Evolutionary conservation across 306 rosid genomes (phyloP).

Genomic region (Vigna radiata): DNA sequence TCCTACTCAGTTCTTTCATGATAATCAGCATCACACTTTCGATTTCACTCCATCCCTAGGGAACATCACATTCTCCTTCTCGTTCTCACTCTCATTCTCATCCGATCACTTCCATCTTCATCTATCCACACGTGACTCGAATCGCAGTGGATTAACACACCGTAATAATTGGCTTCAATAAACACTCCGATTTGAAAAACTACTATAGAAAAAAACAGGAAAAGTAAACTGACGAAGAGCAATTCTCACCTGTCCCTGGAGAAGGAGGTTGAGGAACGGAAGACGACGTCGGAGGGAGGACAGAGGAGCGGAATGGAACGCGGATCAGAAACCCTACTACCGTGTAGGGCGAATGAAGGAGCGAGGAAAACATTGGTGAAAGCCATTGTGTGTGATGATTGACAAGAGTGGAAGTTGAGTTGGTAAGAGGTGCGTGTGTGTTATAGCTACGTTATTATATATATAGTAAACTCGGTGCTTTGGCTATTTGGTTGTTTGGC

Average conservation of each 20-base stretch:
- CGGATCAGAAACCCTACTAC: slow-evolving; percentile 48
- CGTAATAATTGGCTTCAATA: background rate
- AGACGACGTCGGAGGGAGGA: slow-evolving; percentile 40
- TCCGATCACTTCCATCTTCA: background rate
- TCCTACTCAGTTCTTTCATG: slow-evolving; percentile 2
- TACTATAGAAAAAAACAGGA: background rate
- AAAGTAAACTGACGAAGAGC: background rate
- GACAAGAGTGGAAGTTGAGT: slow-evolving; percentile 1
- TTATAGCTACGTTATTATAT: background rate
- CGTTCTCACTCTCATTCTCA: background rate
- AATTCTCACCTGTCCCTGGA: slow-evolving; percentile 50
- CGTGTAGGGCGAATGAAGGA: slow-evolving; percentile 49
- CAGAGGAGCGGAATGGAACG: slow-evolving; percentile 44
- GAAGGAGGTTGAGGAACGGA: slow-evolving; percentile 34
- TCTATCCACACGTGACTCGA: slow-evolving; percentile 3
- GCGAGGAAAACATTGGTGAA: slow-evolving; percentile 58
- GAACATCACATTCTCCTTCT: slow-evolving; percentile 21
- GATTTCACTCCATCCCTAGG: slow-evolving; percentile 2
- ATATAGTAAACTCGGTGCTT: background rate
- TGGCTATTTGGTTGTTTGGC: background rate
- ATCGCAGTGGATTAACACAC: background rate
- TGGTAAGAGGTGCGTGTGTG: background rate
- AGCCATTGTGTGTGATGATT: slow-evolving; percentile 55
- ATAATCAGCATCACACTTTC: background rate
- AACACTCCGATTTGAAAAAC: background rate